Evolutionary conservation across 2,329 filamentous ascomycete genomes (phyloP).

Genomic region (Macroventuria anomochaeta): DNA sequence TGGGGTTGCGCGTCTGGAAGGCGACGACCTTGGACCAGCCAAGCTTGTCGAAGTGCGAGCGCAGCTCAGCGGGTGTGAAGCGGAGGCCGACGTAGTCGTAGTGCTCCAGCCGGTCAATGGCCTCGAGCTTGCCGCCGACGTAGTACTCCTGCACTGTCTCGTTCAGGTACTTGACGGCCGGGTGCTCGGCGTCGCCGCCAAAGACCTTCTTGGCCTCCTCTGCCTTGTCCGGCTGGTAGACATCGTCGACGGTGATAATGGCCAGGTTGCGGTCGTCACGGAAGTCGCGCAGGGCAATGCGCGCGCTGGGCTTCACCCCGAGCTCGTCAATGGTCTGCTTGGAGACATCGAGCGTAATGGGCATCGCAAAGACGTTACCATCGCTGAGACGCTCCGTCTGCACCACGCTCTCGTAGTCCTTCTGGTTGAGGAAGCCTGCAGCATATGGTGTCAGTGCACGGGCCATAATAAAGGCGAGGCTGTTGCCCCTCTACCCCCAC

Average conservation of each 20-base stretch:
- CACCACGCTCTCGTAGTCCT: slow-evolving; percentile 95
- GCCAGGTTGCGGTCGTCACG: slow-evolving; percentile 95
- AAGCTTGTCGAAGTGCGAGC: slow-evolving; percentile 98
- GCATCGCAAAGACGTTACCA: slow-evolving; percentile 94
- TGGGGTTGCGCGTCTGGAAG: slow-evolving; percentile 97
- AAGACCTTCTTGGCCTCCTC: slow-evolving; percentile 95
- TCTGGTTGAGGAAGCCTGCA: slow-evolving; percentile 94
- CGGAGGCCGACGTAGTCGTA: slow-evolving; percentile 98
- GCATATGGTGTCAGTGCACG: not conserved
- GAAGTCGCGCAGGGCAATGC: slow-evolving; percentile 90
- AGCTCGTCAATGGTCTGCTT: slow-evolving; percentile 76
- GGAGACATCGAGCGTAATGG: slow-evolving; percentile 89
- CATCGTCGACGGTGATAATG: slow-evolving; percentile 92
- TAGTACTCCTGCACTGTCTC: slow-evolving; percentile 84
- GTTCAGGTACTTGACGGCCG: slow-evolving; percentile 89
- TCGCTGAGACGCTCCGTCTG: slow-evolving; percentile 83
- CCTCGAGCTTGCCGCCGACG: slow-evolving; percentile 94
- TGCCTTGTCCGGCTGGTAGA: slow-evolving; percentile 95
- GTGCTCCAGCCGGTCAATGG: slow-evolving; percentile 93
- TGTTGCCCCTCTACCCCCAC: slow-evolving; percentile 14
- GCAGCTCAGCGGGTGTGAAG: slow-evolving; percentile 92
- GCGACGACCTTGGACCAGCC: slow-evolving; percentile 97
- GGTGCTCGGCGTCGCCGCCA: slow-evolving; percentile 88
- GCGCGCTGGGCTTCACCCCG: slow-evolving; percentile 78
- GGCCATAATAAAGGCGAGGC: not conserved